phyloP scores from a whole-genome alignment of 306 rosid genomes.

The Prunus mira region DNA sequence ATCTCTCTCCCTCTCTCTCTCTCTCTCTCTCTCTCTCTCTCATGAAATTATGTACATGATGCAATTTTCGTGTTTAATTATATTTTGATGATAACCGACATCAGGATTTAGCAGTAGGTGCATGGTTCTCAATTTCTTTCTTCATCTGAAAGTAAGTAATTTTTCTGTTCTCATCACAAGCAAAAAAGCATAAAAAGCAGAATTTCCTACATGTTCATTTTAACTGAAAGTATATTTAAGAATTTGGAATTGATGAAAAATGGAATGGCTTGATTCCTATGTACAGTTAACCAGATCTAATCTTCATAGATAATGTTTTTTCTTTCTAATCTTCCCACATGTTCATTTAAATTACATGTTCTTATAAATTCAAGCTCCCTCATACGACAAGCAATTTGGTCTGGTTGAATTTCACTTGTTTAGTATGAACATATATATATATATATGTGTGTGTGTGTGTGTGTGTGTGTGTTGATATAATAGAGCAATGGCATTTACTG shows the following conservation, averaged over 20 bases:
- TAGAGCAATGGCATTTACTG: neutral
- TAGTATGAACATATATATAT: no score
- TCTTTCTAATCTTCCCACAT: no score
- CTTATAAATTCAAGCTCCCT: no score
- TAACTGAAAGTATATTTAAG: neutral
- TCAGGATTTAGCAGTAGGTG: neutral
- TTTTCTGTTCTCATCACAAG: neutral
- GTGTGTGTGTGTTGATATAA: no score
- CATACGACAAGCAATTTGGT: no score
- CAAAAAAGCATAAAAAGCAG: neutral
- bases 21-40: slow-evolving; percentile 9
- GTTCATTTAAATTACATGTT: no score
- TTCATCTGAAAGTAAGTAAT: neutral
- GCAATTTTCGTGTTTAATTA: neutral
- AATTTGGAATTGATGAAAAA: neutral
- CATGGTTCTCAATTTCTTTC: neutral
- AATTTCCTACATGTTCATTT: neutral
- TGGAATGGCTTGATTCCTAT: neutral
- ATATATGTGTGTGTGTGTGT: no score
- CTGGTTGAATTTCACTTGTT: no score
- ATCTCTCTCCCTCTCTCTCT: neutral
- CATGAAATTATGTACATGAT: neutral
- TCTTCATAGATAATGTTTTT: no score
- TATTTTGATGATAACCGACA: neutral
- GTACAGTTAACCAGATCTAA: no score